These are phyloP conservation scores for Naegleria fowleri DNA, from an alignment of 208 protist genomes.

Conservation along the genomic window DNA sequence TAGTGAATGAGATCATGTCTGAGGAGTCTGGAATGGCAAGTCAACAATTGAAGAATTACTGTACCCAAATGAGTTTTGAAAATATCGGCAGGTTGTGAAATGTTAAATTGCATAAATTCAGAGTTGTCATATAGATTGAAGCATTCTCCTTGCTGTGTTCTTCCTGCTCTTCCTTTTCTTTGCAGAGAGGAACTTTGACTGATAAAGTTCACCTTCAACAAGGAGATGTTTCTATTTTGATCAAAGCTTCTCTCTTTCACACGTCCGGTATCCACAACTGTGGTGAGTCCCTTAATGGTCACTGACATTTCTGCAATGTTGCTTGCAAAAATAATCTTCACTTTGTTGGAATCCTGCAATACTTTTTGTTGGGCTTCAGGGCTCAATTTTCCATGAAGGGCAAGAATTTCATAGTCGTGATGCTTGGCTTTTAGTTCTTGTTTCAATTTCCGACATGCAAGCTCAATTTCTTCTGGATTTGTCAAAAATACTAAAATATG, in stretches of 20 bases:
- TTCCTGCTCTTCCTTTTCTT: slow-evolving; percentile 66
- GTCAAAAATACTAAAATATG: slow-evolving; percentile 83
- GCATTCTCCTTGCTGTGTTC: slow-evolving; percentile 67
- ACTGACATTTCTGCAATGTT: slow-evolving; percentile 85
- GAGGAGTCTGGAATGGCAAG: background rate
- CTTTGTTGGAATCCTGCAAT: slow-evolving; percentile 56
- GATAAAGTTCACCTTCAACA: slow-evolving; percentile 52
- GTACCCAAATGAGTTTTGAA: slow-evolving; percentile 17
- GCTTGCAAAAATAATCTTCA: slow-evolving; percentile 68
- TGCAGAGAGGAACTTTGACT: slow-evolving; percentile 54
- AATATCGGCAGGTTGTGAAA: slow-evolving; percentile 6
- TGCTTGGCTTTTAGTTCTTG: slow-evolving; percentile 56
- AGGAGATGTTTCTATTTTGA: slow-evolving; percentile 64
- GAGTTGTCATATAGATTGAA: slow-evolving; percentile 69
- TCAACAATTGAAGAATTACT: background rate
- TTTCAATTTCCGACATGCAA: slow-evolving; percentile 48
- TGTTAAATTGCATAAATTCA: background rate
- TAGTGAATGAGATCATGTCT: background rate
- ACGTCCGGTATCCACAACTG: slow-evolving; percentile 75
- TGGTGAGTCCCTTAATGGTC: slow-evolving; percentile 77
- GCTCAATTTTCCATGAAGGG: slow-evolving; percentile 68
- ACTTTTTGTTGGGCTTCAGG: slow-evolving; percentile 59
- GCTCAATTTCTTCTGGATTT: slow-evolving; percentile 81
- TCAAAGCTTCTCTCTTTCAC: slow-evolving; percentile 72
- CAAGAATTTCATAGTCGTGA: slow-evolving; percentile 50